Base-by-base conservation (phyloP, 202 grass and related monocot species). In the Bolboschoenoplectus hybrid region DNA sequence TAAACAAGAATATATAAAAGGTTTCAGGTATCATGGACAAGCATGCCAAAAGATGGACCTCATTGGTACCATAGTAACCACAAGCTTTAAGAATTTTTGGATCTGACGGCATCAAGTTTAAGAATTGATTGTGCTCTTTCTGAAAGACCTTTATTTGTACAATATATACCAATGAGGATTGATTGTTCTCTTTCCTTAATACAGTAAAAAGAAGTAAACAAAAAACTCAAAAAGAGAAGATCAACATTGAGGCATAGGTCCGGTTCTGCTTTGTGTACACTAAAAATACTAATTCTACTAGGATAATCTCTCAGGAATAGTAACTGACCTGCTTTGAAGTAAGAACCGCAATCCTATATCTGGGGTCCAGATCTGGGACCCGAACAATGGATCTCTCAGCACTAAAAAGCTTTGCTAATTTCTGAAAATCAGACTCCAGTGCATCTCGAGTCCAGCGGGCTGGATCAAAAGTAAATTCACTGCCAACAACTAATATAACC, bases 321-420 rank as follows among this genome's bases (percentile, higher is more conserved):
- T 41, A 80, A 80, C n/a, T n/a, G 14, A 94, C 95, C 93, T 92
- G 93, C 85, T 96, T 94, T n/a, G 96, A 94, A 40, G 91, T 89
- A 35, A 98, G 96, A 89, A 96, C 50, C 5, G 96, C 85, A 61
- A 98, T 94, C 67, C 92, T 98, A 88, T 94, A 96, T 64, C 87
- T 98, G 61, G 93, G 93, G 83, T 98, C 96, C 47, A 98, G 89
- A 36, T 89, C 68, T 72, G 96, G 96, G 0, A 96, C 90, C 0
- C 91, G 80, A 3, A 98, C 90, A 11, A 83, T 82, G 0, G 89
- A 98, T 11, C 57, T 90, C 20, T 96, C 86, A 11, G 96, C 96
- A 7, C 44, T 87, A 79, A 96, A 98, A 89, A 63, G 70, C 40
- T 86, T 87, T 7, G 87, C 88, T 20, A 98, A 8, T 38, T 74